phyloP scores from a whole-genome alignment of 1,139 yeast species.

The Insectozyma bohioensis region DNA sequence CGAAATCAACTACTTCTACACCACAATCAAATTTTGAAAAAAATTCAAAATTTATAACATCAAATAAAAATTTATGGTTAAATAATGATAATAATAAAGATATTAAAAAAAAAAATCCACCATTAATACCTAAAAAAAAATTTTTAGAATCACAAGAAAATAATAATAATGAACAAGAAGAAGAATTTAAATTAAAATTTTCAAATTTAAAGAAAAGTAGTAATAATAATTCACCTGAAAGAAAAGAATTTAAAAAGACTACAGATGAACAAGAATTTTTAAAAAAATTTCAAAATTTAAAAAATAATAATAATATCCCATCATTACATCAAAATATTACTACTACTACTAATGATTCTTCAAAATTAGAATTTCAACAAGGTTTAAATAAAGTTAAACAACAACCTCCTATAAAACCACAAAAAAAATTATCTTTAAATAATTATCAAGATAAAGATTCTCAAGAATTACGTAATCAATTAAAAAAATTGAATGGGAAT shows the following conservation, averaged over 20 bases:
- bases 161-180: constrained; percentile 2
- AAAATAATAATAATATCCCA: constrained; percentile 1
- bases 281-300: constrained; percentile 7
- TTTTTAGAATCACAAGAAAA: constrained; percentile 16
- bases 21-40: constrained; percentile 6
- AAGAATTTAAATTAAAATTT: constrained; percentile 11
- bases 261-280: constrained; percentile 7
- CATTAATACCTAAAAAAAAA: constrained; percentile 3
- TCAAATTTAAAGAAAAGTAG: constrained; percentile 6
- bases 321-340: too few species aligned
- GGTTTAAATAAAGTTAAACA: constrained; percentile 11
- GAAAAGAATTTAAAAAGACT: constrained; percentile 4
- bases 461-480: constrained; percentile 23
- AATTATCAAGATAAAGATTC: constrained; percentile 24
- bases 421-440: constrained; percentile 1
- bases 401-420: constrained; percentile 10
- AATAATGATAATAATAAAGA: neutral
- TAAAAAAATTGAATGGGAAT: constrained; percentile 16
- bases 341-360: neutral
- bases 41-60: constrained; percentile 7
- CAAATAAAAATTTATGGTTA: too few species aligned
- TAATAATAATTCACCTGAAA: constrained; percentile 2
- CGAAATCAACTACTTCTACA: constrained; percentile 10
- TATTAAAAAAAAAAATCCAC: constrained; percentile 6
- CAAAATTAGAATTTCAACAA: constrained; percentile 15